Base-by-base conservation (phyloP, 352 stramenopile genomes). In the Phytophthora citricola region DNA sequence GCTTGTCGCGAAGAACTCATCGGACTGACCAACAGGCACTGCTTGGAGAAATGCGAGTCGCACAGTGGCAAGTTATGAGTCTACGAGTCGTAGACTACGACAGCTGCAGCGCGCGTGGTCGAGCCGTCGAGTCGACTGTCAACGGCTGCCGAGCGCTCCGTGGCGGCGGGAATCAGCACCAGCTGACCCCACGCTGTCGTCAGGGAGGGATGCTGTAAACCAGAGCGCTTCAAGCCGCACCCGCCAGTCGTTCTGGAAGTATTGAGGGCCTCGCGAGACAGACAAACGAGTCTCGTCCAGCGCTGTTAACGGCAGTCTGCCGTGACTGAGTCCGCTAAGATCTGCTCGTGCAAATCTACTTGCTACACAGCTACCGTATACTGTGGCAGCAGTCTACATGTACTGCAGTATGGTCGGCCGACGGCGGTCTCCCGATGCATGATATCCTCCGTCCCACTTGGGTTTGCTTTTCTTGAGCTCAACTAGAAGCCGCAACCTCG, bases 341-440 rank as follows among this genome's bases (percentile, higher is more conserved):
- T 69, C 46, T 62, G 47, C 26, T 20, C 1, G 5, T 22, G 46
- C 62, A 69, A 65, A 69, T 69, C 62, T 64, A 39, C 46, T 36
- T 36, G 31, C 31, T 36, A 58, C 40, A 43, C 47, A 41, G 48
- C 46, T 2, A 26, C 24, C 24, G 24, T 29, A 40, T 39, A 47
- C 17, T 20, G 17, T 20, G 17, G 20, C 20, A 24, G 32, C 49
- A 43, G 9, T 1, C 11, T 7, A 6, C 10, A 43, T 43, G 12
- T 43, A 22, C 14, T 20, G n/a, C 14, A 22, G 4, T 22, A 10
- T 43, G 38, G 14, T 43, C 14, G 38, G 15, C 38, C 38, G n/a
- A 43, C n/a, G 38, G 24, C 24, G 24, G 14, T 41, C 11, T n/a
- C 14, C 11, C 36, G 14, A 6, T 43, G 38, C 14, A 43, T 71